Evolutionary conservation across 768 basidiomycete species (phyloP).

Genomic region (Coprinopsis marcescibilis): DNA sequence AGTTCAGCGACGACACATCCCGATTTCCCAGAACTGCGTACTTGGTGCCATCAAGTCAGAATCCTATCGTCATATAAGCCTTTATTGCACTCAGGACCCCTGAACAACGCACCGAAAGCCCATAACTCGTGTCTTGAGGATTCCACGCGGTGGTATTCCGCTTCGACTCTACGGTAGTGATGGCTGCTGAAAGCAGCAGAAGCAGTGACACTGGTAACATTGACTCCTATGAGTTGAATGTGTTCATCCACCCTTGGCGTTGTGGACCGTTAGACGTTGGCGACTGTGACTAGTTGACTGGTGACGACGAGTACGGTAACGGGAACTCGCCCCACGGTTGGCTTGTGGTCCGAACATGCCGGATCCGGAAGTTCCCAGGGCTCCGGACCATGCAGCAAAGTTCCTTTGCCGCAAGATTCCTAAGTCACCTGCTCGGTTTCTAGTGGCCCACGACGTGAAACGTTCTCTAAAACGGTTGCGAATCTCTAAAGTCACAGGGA

Average conservation of each 20-base stretch:
- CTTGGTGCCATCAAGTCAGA: neutral
- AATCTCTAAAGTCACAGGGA: too few relatives aligned
- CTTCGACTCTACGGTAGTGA: neutral
- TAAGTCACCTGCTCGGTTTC: too few relatives aligned
- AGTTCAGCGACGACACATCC: neutral
- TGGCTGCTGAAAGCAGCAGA: slow-evolving; percentile 1
- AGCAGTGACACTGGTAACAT: slow-evolving; percentile 2
- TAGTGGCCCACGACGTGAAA: too few relatives aligned
- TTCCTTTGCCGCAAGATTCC: too few relatives aligned
- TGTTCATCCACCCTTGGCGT: neutral
- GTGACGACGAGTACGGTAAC: too few relatives aligned
- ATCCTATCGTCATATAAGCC: neutral
- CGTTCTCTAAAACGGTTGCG: too few relatives aligned
- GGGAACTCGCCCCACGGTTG: too few relatives aligned
- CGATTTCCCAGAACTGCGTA: neutral
- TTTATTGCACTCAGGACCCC: neutral
- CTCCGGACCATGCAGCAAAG: too few relatives aligned
- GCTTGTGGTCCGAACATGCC: too few relatives aligned
- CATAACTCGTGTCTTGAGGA: neutral
- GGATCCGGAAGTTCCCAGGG: too few relatives aligned
- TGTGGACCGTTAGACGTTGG: neutral
- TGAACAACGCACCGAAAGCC: neutral
- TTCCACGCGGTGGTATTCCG: neutral
- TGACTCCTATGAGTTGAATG: neutral
- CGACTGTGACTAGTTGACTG: neutral